phyloP scores from a whole-genome alignment of 2,329 filamentous ascomycete genomes.

The Sclerotinia trifoliorum region DNA sequence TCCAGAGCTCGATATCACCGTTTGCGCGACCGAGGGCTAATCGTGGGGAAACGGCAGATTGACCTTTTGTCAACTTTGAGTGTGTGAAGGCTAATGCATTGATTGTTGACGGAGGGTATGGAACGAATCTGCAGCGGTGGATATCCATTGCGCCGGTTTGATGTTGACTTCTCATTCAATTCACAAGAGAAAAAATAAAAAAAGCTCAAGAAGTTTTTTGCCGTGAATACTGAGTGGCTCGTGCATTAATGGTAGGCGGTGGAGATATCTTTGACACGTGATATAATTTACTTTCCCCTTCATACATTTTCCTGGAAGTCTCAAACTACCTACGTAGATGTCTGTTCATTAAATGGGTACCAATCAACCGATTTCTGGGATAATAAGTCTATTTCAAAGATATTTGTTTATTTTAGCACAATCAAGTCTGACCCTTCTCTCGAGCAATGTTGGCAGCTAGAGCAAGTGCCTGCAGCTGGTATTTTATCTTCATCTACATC shows the following conservation, averaged over 20 bases:
- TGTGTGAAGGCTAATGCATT: conserved; percentile 95
- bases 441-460: no score
- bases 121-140: conserved; percentile 94
- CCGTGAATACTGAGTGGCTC: conserved; percentile 9
- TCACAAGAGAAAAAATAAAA: conserved; percentile 18
- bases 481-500: background rate
- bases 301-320: no score
- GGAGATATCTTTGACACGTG: background rate
- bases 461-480: background rate
- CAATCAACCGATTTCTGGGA: no score
- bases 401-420: no score
- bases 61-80: conserved; percentile 52
- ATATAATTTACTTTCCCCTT: background rate
- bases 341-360: no score
- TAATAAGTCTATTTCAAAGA: no score
- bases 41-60: conserved; percentile 61
- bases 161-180: background rate
- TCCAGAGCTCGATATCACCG: conserved; percentile 98
- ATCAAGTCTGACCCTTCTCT: no score
- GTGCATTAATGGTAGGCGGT: conserved; percentile 14
- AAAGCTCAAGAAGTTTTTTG: conserved; percentile 21
- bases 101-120: conserved; percentile 86
- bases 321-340: no score
- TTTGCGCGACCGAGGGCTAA: conserved; percentile 90
- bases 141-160: conserved; percentile 69